Conservation (phyloP, 2,329 filamentous ascomycete genomes). For the Beauveria asiatica region DNA sequence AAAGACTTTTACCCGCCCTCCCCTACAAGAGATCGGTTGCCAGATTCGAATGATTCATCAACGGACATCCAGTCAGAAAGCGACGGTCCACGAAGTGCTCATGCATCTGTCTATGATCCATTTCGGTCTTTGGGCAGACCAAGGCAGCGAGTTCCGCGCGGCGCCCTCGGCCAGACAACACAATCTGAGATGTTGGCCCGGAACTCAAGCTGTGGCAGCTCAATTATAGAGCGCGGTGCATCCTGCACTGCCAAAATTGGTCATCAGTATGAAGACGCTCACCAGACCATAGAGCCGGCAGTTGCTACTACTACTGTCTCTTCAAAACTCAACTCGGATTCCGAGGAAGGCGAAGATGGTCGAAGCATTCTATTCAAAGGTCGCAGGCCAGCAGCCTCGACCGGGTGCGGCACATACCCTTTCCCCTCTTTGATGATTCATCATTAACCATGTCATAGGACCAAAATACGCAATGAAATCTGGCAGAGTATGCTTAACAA, state of each 20-base stretch:
- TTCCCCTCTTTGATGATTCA: not conserved
- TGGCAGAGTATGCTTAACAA: slow-evolving; percentile 45
- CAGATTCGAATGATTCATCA: not conserved
- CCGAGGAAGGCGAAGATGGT: slow-evolving; percentile 26
- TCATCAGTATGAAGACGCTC: slow-evolving; percentile 21
- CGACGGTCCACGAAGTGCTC: not conserved
- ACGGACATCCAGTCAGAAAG: not conserved
- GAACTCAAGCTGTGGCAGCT: slow-evolving; percentile 15
- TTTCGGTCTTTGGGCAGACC: slow-evolving; percentile 16
- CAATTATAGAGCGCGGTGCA: slow-evolving; percentile 17
- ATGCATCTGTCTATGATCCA: slow-evolving; percentile 14
- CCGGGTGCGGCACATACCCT: slow-evolving; percentile 22
- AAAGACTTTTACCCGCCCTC: slow-evolving; percentile 56
- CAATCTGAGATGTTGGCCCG: slow-evolving; percentile 25
- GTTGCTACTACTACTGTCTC: not conserved
- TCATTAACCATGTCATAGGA: slow-evolving; percentile 19
- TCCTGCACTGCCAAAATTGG: slow-evolving; percentile 19
- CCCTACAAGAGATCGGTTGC: slow-evolving; percentile 31
- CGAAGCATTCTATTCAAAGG: slow-evolving; percentile 30
- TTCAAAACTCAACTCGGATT: slow-evolving; percentile 19
- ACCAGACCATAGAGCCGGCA: slow-evolving; percentile 16
- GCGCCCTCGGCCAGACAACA: slow-evolving; percentile 20
- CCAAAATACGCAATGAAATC: slow-evolving; percentile 34
- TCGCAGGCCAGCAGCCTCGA: slow-evolving; percentile 21
- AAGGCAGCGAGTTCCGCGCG: slow-evolving; percentile 16